These are phyloP conservation scores for Debaryomyces fabryi DNA, from an alignment of 1,139 yeast genomes.

Conservation along the genomic window DNA sequence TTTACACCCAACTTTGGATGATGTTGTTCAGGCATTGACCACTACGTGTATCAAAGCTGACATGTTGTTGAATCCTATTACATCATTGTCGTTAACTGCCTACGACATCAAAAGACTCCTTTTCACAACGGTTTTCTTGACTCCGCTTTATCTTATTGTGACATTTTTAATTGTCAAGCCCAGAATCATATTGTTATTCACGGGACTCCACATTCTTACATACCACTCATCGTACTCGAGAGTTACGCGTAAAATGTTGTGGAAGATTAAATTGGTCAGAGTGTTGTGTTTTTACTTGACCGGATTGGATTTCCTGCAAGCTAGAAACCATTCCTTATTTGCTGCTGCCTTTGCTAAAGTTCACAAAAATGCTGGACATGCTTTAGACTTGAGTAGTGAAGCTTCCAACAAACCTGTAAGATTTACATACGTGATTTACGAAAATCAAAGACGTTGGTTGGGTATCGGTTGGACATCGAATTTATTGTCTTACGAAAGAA, in stretches of 20 bases:
- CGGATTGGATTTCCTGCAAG: conserved; percentile 78
- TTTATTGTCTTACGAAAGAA: conserved; percentile 85
- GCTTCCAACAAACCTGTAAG: conserved; percentile 61
- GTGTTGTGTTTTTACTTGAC: conserved; percentile 77
- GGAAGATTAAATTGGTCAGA: conserved; percentile 79
- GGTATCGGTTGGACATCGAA: conserved; percentile 98
- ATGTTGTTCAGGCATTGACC: conserved; percentile 79
- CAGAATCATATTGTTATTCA: conserved; percentile 59
- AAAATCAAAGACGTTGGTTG: conserved; percentile 95
- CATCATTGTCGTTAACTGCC: conserved; percentile 67
- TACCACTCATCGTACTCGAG: conserved; percentile 87
- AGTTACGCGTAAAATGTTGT: conserved; percentile 76
- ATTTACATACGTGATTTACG: conserved; percentile 91
- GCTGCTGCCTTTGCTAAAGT: conserved; percentile 65
- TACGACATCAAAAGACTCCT: conserved; percentile 78
- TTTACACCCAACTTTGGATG: conserved; percentile 81
- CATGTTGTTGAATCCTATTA: conserved; percentile 74
- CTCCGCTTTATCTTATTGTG: conserved; percentile 77
- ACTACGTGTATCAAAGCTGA: conserved; percentile 77
- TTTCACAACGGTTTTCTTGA: conserved; percentile 80
- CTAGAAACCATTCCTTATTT: conserved; percentile 48
- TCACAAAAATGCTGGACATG: conserved; percentile 49
- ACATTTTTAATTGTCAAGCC: conserved; percentile 73
- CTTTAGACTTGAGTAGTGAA: conserved; percentile 22
- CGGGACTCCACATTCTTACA: conserved; percentile 68